These are phyloP conservation scores for Botryotinia calthae DNA, from an alignment of 2,329 filamentous ascomycete species.

Conservation along the genomic window DNA sequence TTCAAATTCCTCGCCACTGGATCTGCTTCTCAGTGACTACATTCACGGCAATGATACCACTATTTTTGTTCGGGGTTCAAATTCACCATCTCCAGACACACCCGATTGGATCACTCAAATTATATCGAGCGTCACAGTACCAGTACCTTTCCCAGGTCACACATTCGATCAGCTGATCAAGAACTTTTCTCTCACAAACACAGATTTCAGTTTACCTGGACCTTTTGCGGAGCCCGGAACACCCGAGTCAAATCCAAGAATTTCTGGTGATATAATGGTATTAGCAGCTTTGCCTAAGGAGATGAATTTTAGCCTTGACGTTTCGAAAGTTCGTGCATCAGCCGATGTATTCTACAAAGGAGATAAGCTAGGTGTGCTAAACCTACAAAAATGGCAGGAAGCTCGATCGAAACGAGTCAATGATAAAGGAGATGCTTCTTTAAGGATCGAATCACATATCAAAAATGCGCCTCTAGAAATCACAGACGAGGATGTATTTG, in stretches of 20 bases:
- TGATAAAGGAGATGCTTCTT: conserved; percentile 55
- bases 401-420: conserved; percentile 75
- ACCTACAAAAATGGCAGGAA: conserved; percentile 77
- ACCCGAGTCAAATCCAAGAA: conserved; percentile 69
- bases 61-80: conserved; percentile 79
- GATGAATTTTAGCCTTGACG: conserved; percentile 80
- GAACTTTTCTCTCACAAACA: conserved; percentile 82
- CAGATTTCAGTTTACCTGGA: conserved; percentile 81
- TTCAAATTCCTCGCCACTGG: conserved; percentile 76
- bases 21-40: conserved; percentile 76
- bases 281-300: conserved; percentile 77
- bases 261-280: conserved; percentile 81
- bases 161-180: conserved; percentile 80
- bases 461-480: conserved; percentile 78
- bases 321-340: conserved; percentile 71
- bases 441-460: conserved; percentile 75
- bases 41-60: conserved; percentile 76
- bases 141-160: conserved; percentile 78
- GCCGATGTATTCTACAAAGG: conserved; percentile 79
- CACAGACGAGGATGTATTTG: conserved; percentile 75
- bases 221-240: conserved; percentile 73
- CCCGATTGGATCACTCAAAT: conserved; percentile 82
- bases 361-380: conserved; percentile 75
- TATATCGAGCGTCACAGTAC: conserved; percentile 76
- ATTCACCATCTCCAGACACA: conserved; percentile 61